Base-by-base conservation (phyloP, 2,329 filamentous ascomycete species). In the Xylariaceae sp. region DNA sequence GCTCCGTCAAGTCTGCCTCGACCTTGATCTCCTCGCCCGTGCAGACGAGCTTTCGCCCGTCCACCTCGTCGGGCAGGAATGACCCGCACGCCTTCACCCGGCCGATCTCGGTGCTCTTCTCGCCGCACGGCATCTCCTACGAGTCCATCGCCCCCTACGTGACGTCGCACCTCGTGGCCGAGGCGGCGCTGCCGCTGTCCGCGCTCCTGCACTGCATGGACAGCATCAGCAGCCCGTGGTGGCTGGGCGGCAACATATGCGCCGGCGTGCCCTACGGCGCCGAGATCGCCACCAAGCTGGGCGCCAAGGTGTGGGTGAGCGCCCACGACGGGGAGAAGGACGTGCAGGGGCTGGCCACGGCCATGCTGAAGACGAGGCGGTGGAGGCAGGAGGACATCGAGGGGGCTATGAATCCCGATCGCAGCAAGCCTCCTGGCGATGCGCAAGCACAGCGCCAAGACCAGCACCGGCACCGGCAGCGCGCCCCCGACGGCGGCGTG, bases 171-270 rank as follows among this genome's bases (percentile, higher is more conserved):
- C 70, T 82, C 3, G 59, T 73, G 2, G 52, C 61, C 2, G 65
- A 73, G 46, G 63, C 70, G 2, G 75, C 77, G 0, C 61, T 81
- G 3, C 78, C 77, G 0, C 58, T 84, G 13, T 80, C 75, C 0
- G 70, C 72, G 0, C 68, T 84, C 4, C 61, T 84, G 12, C 79
- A 83, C 51, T 73, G 71, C 33, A 77, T 82, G 55, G 73, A 80
- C 46, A 60, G 59, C 7, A 67, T 78, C 17, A 58, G 64, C 14
- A 76, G 74, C 28, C 72, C 74, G 1, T 78, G 74, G 71, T 79
- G 72, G 56, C 53, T 80, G 2, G 76, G 75, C 22, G 75, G 76
- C 0, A 70, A 72, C 32, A 68, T 77, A 32, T 70, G 69, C 16
- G 61, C 64, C 2, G 77, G 76, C 1, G 66, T 68, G 8, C 72